Conservation (phyloP, 1,139 yeast species). For the Pichia sp. region DNA sequence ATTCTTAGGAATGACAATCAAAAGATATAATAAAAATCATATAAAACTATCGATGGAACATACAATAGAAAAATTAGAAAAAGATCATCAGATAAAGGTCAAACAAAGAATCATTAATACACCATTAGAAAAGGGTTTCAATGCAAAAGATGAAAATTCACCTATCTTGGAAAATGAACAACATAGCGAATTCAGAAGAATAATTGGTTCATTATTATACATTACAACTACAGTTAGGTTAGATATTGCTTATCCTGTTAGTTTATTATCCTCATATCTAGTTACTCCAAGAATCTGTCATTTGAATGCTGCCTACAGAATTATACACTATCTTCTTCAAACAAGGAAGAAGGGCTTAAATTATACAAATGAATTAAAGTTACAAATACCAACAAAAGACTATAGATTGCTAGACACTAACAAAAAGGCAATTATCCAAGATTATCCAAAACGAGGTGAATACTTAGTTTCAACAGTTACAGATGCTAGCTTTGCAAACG, state of each 20-base stretch:
- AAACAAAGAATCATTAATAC: neutral
- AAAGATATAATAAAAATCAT: neutral
- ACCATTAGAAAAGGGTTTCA: slow-evolving; percentile 2
- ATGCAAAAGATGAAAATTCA: neutral
- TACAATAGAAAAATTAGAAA: slow-evolving; percentile 3
- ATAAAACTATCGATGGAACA: slow-evolving; percentile 1
- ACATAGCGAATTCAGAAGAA: neutral
- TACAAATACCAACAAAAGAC: neutral
- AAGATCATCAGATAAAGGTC: neutral
- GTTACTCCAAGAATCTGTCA: neutral
- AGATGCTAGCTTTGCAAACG: slow-evolving; percentile 7
- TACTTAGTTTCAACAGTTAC: neutral
- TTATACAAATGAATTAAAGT: neutral
- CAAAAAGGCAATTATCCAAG: neutral
- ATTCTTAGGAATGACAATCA: slow-evolving; percentile 4
- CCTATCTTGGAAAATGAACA: neutral
- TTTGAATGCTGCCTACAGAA: slow-evolving; percentile 2
- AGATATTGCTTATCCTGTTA: slow-evolving; percentile 3
- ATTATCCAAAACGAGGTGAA: slow-evolving; percentile 1
- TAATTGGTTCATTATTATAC: neutral
- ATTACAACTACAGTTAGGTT: slow-evolving; percentile 4
- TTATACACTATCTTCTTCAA: slow-evolving; percentile 3
- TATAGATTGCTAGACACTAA: slow-evolving; percentile 1
- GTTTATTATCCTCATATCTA: slow-evolving; percentile 4
- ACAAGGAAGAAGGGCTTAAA: neutral